Evolutionary conservation across 164 flowering plant genomes (phyloP), one percentile per base, ranked within the genome.

Genomic region (Annona squamosa): DNA sequence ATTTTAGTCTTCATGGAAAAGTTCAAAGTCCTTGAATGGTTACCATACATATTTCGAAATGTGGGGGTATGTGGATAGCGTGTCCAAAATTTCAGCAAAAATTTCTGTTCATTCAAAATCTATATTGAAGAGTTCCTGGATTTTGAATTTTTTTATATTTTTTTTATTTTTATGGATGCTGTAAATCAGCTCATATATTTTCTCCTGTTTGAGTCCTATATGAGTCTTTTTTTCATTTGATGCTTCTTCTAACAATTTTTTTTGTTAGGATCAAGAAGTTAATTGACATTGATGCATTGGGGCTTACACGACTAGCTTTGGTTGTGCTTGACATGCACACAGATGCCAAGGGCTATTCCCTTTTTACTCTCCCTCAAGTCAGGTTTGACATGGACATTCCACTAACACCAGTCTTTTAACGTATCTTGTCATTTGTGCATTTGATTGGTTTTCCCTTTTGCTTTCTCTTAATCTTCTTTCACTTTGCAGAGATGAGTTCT

Each of bases 281-380:
- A 65, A 90, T 92, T 69, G 98, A 95, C 77, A 84, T 90, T 67
- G 97, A 93, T 76, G 99, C 87, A 3, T 67, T 95, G 75, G 92
- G 92, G 47, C 86, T 91, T 68, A 89, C 97, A 19, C 86, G 99
- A 57, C 75, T 95, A 79, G 65, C 81, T 4, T 82, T 90, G 42
- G 67, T 95, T 52, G 85, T 95, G 75, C 81, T 95, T 57, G 99
- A 95, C 81, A 85, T 90, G 87, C 89, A 88, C 68, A 79, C 85
- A 52, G 98, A 95, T 85, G 91, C 87, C 13, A 95, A 95, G 82
- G 98, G 98, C 56, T 95, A 88, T 79, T 89, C 98, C 48, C 77
- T 95, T 78, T 80, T 95, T 71, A 85, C 88, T 5, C 96, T 93
- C 83, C 94, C 93, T 71, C 99, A 95, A 95, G 92, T 95, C 91